Evolutionary conservation across 1,284 basidiomycete species (phyloP).

Genomic region (Entoloma clypeatum): DNA sequence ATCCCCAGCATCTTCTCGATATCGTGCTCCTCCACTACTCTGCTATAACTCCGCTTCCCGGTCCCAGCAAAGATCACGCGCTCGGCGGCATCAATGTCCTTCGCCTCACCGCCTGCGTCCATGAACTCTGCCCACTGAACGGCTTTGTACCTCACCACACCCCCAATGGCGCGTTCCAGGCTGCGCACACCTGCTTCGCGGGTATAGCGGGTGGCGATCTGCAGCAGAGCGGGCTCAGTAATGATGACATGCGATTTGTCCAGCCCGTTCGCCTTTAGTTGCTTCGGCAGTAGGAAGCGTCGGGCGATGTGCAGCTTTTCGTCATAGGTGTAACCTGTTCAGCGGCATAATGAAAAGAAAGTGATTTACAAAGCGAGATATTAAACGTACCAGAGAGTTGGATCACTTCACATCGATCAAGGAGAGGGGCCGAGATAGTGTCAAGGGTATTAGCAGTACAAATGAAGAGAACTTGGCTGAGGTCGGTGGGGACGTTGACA

Average conservation of each 20-base stretch:
- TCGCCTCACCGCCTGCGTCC: conserved; percentile 38
- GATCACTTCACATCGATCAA: conserved; percentile 73
- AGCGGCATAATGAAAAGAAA: conserved; percentile 16
- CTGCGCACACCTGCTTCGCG: conserved; percentile 90
- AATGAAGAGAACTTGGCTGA: conserved; percentile 86
- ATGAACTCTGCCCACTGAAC: conserved; percentile 82
- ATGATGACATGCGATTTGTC: conserved; percentile 51
- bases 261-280: conserved; percentile 69
- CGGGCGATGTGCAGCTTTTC: conserved; percentile 89
- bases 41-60: conserved; percentile 47
- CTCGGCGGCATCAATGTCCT: conserved; percentile 17
- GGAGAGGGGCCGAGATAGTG: conserved; percentile 81
- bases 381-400: conserved; percentile 55
- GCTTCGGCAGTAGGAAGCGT: conserved; percentile 84
- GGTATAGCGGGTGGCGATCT: conserved; percentile 77
- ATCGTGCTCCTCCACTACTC: conserved; percentile 64
- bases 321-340: conserved; percentile 79
- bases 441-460: conserved; percentile 86
- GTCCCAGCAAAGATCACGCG: conserved; percentile 10
- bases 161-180: conserved; percentile 84
- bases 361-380: conserved; percentile 15
- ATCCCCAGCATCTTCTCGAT: conserved; percentile 85
- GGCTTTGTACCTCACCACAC: conserved; percentile 82
- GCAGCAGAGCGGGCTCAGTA: conserved; percentile 65
- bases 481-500: conserved; percentile 85